These are phyloP conservation scores for Cicer chorassanicum DNA, from an alignment of 306 rosid species.

Conservation along the genomic window DNA sequence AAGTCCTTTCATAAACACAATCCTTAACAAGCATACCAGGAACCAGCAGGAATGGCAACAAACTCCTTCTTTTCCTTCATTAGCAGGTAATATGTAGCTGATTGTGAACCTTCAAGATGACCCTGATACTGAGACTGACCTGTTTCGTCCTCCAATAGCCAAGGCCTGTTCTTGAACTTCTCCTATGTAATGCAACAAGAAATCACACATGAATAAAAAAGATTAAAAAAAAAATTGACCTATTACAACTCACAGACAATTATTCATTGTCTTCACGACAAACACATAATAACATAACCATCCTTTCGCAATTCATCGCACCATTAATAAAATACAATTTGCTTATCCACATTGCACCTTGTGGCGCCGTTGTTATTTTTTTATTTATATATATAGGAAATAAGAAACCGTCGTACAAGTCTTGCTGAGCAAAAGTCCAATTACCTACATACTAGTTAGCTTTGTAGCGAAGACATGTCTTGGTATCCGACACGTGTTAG, in stretches of 20 bases:
- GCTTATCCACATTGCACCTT: not conserved
- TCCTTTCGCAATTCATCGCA: not conserved
- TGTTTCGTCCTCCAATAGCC: constrained; percentile 97
- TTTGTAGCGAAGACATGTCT: no score
- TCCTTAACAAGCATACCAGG: constrained; percentile 67
- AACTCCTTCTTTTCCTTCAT: constrained; percentile 89
- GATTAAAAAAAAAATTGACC: not conserved
- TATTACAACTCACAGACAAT: constrained; percentile 19
- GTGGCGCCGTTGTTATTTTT: not conserved
- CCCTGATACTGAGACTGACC: constrained; percentile 91
- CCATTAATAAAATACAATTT: not conserved
- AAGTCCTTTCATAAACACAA: constrained; percentile 9
- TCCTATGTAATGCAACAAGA: constrained; percentile 60
- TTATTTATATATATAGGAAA: not conserved
- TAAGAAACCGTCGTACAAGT: not conserved
- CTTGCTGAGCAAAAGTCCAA: not conserved
- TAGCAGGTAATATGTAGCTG: constrained; percentile 85
- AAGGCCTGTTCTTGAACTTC: constrained; percentile 91
- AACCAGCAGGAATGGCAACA: constrained; percentile 96
- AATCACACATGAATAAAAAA: constrained; percentile 21
- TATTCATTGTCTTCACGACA: constrained; percentile 15
- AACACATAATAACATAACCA: constrained; percentile 2
- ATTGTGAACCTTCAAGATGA: constrained; percentile 94
- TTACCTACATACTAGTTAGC: no score
- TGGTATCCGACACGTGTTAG: no score